Conservation (phyloP, 1,284 basidiomycete species). For the Ustilago hordei region DNA sequence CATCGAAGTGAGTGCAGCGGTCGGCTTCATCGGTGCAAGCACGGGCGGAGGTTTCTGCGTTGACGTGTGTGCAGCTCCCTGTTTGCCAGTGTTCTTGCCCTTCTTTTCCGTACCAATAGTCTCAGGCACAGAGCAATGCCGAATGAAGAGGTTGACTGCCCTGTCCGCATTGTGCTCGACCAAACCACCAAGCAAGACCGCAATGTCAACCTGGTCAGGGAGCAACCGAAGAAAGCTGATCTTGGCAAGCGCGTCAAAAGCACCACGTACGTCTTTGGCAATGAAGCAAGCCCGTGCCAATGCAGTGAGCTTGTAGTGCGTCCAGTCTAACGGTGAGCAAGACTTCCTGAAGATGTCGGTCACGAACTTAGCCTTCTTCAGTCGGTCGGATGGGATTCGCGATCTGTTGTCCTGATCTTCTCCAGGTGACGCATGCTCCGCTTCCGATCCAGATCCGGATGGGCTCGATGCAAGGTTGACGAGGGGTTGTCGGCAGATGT, state of each 20-base stretch:
- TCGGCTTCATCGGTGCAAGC: constrained; percentile 43
- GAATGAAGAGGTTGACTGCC: constrained; percentile 37
- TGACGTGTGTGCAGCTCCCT: background rate
- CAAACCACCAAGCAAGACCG: constrained; percentile 38
- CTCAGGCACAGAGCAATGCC: constrained; percentile 24
- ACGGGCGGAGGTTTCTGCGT: background rate
- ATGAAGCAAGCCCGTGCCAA: constrained; percentile 37
- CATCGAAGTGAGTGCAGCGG: constrained; percentile 19
- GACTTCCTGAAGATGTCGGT: constrained; percentile 33
- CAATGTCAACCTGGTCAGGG: constrained; percentile 39
- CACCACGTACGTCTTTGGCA: constrained; percentile 31
- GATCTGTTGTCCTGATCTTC: background rate
- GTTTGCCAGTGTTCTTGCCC: background rate
- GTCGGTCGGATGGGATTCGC: background rate
- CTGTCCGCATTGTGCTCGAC: constrained; percentile 36
- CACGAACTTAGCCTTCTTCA: constrained; percentile 29
- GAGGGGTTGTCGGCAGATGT: constrained; percentile 16
- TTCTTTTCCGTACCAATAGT: background rate
- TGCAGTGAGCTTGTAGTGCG: constrained; percentile 40
- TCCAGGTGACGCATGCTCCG: background rate
- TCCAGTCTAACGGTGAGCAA: constrained; percentile 33
- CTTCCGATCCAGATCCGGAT: background rate
- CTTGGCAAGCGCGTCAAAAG: constrained; percentile 41
- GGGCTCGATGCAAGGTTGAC: background rate
- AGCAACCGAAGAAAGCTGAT: constrained; percentile 29